Conservation (phyloP, 192 early-diverging fungal genomes). For the Fimicolochytrium jonesii region DNA sequence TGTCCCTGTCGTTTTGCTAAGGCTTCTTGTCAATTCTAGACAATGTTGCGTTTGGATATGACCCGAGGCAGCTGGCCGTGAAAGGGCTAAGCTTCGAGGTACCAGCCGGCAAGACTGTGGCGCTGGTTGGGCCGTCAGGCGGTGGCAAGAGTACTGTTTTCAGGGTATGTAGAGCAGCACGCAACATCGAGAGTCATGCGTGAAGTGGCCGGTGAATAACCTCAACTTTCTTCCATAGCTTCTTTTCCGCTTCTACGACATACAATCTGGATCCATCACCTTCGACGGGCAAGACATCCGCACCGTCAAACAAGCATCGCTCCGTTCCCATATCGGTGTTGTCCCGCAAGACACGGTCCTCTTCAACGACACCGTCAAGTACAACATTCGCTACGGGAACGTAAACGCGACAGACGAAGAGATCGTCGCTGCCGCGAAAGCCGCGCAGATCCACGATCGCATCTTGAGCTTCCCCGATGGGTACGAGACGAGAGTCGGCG, state of each 20-base stretch:
- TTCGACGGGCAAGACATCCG: conserved; percentile 85
- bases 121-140: conserved; percentile 75
- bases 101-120: conserved; percentile 70
- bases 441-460: conserved; percentile 79
- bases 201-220: too few species aligned
- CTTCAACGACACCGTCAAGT: conserved; percentile 92
- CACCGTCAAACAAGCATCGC: conserved; percentile 59
- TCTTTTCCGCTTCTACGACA: conserved; percentile 91
- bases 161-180: conserved; percentile 28
- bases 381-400: conserved; percentile 86
- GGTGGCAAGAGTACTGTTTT: conserved; percentile 54
- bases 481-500: conserved; percentile 48
- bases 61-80: conserved; percentile 66
- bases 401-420: conserved; percentile 62
- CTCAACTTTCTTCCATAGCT: conserved; percentile 47
- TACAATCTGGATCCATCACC: conserved; percentile 68
- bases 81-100: conserved; percentile 67
- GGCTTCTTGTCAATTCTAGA: conserved; percentile 33
- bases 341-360: conserved; percentile 93
- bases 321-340: conserved; percentile 82
- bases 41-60: conserved; percentile 70
- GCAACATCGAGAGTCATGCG: too few species aligned
- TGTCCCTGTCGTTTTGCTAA: conserved; percentile 13
- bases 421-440: conserved; percentile 64
- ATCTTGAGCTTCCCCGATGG: conserved; percentile 71